These are phyloP conservation scores for Themeda triandra DNA, from an alignment of 176 grass and related monocot genomes.

Conservation along the genomic window DNA sequence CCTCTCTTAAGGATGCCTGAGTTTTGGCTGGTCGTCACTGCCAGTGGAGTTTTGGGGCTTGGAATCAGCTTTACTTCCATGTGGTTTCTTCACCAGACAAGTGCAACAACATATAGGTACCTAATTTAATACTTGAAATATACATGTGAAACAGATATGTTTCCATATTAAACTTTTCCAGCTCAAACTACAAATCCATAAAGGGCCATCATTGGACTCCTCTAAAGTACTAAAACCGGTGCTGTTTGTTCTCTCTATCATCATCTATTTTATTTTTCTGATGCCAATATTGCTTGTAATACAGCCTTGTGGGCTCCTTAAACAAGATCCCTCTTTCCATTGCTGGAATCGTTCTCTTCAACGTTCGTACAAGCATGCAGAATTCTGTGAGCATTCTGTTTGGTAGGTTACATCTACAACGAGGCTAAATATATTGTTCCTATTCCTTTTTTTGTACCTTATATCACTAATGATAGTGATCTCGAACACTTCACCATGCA, in stretches of 20 bases:
- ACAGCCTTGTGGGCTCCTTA: slow-evolving; percentile 85
- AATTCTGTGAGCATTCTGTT: slow-evolving; percentile 80
- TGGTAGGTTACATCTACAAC: slow-evolving; percentile 42
- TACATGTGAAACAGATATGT: not conserved
- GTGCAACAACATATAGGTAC: slow-evolving; percentile 93
- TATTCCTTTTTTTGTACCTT: not conserved
- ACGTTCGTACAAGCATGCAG: slow-evolving; percentile 79
- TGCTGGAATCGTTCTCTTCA: slow-evolving; percentile 77
- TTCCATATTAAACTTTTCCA: not conserved
- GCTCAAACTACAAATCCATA: not conserved
- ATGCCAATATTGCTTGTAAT: slow-evolving; percentile 20
- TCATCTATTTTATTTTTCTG: not conserved
- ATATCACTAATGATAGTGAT: not conserved
- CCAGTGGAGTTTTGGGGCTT: slow-evolving; percentile 83
- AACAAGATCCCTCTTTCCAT: slow-evolving; percentile 98
- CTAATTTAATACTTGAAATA: not conserved
- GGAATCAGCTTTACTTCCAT: slow-evolving; percentile 95
- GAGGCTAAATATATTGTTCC: not conserved
- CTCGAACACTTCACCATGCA: not conserved
- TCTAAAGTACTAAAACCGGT: not conserved
- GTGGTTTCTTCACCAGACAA: slow-evolving; percentile 99
- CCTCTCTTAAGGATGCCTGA: slow-evolving; percentile 73
- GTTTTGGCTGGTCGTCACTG: slow-evolving; percentile 87
- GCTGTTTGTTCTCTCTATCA: not conserved
- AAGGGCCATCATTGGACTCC: not conserved